Evolutionary conservation across 345 rosid species (phyloP).

Genomic region (Salix brachista): DNA sequence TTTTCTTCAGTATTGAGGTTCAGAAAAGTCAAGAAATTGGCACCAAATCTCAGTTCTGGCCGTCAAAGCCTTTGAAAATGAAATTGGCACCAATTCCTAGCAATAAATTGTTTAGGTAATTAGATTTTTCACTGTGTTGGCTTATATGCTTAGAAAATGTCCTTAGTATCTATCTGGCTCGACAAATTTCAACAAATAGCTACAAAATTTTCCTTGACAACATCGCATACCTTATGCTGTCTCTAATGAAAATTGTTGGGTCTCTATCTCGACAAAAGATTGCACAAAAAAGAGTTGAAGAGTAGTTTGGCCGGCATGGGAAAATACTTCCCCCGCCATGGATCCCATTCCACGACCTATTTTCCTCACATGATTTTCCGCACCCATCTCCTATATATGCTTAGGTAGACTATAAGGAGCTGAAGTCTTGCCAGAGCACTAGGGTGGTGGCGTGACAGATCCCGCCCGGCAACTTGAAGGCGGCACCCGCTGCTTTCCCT

Average conservation of each 20-base stretch:
- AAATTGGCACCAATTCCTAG: too few relatives aligned
- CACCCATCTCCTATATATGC: not conserved
- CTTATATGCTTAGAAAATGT: not conserved
- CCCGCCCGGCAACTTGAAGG: not conserved
- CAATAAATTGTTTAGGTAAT: not conserved
- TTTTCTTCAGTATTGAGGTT: not conserved
- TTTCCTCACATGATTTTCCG: not conserved
- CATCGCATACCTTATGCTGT: not conserved
- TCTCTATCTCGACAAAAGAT: not conserved
- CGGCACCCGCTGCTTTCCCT: slow-evolving; percentile 8
- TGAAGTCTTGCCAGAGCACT: slow-evolving; percentile 26
- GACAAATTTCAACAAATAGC: not conserved
- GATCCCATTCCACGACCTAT: slow-evolving; percentile 5
- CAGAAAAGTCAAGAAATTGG: not conserved
- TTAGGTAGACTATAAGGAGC: slow-evolving; percentile 7
- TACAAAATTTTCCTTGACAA: not conserved
- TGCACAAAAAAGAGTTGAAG: not conserved
- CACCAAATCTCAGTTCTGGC: not conserved
- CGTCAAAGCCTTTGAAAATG: not conserved
- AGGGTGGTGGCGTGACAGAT: slow-evolving; percentile 1
- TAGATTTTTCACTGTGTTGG: not conserved
- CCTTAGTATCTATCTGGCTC: too few relatives aligned
- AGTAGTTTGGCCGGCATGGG: not conserved
- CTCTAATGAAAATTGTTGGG: not conserved
- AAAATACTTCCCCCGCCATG: not conserved